phyloP scores from a whole-genome alignment of 164 flowering plant genomes.

The Chloranthus sessilifolius region DNA sequence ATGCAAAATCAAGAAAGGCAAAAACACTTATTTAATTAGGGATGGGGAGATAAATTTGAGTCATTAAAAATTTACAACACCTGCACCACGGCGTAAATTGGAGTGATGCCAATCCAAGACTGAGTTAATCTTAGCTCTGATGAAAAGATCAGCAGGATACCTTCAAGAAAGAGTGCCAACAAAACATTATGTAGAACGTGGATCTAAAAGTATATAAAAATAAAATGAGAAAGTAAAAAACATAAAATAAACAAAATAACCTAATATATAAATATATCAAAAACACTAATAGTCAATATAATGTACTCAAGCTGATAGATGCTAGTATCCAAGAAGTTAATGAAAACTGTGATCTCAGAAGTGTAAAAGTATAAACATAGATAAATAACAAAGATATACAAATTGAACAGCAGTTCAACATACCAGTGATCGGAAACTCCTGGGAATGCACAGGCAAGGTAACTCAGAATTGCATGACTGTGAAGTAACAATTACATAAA shows the following conservation, averaged over 20 bases:
- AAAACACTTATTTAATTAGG: too few relatives aligned
- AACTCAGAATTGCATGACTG: conserved; percentile 91
- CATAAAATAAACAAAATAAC: background rate
- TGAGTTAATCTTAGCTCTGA: conserved; percentile 75
- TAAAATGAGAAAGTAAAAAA: background rate
- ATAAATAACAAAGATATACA: too few relatives aligned
- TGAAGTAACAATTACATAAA: too few relatives aligned
- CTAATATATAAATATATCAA: background rate
- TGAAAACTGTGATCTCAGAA: too few relatives aligned
- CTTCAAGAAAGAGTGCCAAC: conserved; percentile 22
- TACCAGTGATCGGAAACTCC: conserved; percentile 89
- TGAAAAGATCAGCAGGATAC: conserved; percentile 80
- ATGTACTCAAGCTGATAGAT: too few relatives aligned
- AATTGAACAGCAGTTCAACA: too few relatives aligned
- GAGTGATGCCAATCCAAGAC: conserved; percentile 95
- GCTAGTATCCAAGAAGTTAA: background rate
- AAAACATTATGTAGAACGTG: background rate
- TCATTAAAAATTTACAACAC: conserved; percentile 29
- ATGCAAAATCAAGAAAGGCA: too few relatives aligned
- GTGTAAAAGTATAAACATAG: too few relatives aligned
- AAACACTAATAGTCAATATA: too few relatives aligned
- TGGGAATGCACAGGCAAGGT: conserved; percentile 77
- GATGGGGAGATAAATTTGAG: too few relatives aligned
- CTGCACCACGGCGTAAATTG: conserved; percentile 76
- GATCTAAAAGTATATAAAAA: background rate